Base-by-base conservation (phyloP, 164 flowering plant genomes). In the Dillenia turbinata region DNA sequence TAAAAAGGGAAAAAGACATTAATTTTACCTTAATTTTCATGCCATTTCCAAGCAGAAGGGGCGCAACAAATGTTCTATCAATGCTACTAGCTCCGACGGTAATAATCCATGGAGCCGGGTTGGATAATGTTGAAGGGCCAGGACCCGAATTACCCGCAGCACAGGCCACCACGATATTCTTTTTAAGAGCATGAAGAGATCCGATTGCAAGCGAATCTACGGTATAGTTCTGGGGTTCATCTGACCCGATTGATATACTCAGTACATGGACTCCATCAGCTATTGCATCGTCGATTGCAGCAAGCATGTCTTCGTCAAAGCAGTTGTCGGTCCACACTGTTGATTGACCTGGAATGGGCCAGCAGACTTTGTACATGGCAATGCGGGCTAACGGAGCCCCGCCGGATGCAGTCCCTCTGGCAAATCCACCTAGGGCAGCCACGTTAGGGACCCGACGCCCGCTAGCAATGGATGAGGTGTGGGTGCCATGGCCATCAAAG, bases 301-400 rank as follows among this genome's bases (percentile, higher is more conserved):
- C 95, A 2, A 93, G 67, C 91, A 93, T 90, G 72, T 93, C 98
- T 1, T 73, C 85, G 12, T 70, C 82, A 43, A 71, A 49, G 64
- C 98, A 93, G 0, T 79, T 82, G 80, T 89, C 81, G 0, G 22
- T 19, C 22, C 22, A 1, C 22, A 19, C n/a, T n/a, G n/a, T 78
- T 1, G 70, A 61, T 2, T 61, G n/a, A 5, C 75, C 72, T 0
- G 92, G 89, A 5, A 75, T 56, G 0, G 96, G 79, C 98, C 97
- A 90, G 65, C 98, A 93, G 0, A 78, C 97, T 61, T 93, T 93
- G 87, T 93, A 90, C 50, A 90, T 85, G 44, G 98, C 97, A 0
- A 93, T 81, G 17, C 83, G 89, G 7, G 72, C 88, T 0, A 77
- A 70, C 1, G 97, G 95, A 0, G 91, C 98, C 0, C 97, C 97